Conservation (phyloP, 1,284 basidiomycete species). For the Coniferiporia sulphurascens region DNA sequence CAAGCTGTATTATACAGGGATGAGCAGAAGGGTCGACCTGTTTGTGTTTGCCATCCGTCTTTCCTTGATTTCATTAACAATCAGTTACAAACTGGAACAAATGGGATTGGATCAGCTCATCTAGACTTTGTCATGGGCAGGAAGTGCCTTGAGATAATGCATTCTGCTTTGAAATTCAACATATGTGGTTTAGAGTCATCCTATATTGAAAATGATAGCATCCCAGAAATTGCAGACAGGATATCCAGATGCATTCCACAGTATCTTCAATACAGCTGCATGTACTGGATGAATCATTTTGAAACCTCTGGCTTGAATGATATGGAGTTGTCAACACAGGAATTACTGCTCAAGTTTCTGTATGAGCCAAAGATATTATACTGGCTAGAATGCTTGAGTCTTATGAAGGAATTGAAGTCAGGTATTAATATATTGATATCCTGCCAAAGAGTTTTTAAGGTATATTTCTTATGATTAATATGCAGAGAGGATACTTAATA, state of each 20-base stretch:
- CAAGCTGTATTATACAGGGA: conserved; percentile 2
- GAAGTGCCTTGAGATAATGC: conserved; percentile 19
- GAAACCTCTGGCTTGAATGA: not conserved
- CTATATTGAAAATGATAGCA: conserved; percentile 22
- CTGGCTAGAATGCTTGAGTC: conserved; percentile 3
- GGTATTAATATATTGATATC: not conserved
- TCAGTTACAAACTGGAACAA: not conserved
- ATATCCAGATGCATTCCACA: conserved; percentile 20
- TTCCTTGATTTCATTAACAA: not conserved
- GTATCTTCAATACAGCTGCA: no score
- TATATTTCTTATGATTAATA: not conserved
- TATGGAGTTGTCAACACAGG: no score
- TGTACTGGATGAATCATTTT: no score
- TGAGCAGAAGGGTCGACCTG: not conserved
- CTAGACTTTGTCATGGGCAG: not conserved
- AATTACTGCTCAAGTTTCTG: not conserved
- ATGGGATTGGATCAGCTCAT: not conserved
- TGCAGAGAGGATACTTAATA: not conserved
- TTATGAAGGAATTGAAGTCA: not conserved
- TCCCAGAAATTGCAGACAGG: conserved; percentile 19
- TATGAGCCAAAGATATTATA: not conserved
- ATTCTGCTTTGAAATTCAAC: conserved; percentile 27
- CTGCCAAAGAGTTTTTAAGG: not conserved
- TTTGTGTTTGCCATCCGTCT: conserved; percentile 7
- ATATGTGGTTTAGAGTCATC: conserved; percentile 29